Evolutionary conservation across 176 grass and related monocot genomes (phyloP), one percentile per base, ranked within the genome.

Genomic region (Ensete ventricosum): DNA sequence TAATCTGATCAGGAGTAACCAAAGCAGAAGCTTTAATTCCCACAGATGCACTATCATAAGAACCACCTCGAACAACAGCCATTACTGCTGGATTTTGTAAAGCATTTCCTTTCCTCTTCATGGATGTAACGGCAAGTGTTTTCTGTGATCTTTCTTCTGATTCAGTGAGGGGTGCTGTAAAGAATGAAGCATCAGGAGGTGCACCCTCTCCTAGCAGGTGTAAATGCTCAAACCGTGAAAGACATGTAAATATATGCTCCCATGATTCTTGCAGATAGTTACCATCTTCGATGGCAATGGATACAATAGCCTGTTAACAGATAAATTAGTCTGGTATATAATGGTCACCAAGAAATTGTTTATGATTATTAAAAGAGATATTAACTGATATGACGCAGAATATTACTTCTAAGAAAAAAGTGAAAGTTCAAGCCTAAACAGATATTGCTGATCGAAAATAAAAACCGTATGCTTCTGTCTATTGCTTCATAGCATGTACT

Each of bases 181-280:
- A 81, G 83, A 98, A 98, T 50, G 90, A 91, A 77, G 95, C 88
- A 85, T 98, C 90, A 79, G 86, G 89, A 71, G 95, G 90, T 9
- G 87, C 88, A 68, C 95, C 95, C 82, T 94, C 95, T 54, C 90
- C 95, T 77, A 98, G 88, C 53, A 98, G 77, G 78, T 98, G 95
- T 69, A 98, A 87, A 80, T 98, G 90, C 73, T 98, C 95, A 70
- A 98, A 98, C 76, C 95, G 80, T 53, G 95, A 98, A 75, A 98
- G 87, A 82, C 95, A 98, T 66, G 88, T 94, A 74, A 98, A 78
- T 75, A 98, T 84, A 65, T 98, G 95, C 59, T 98, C 95, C 95
- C 95, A 98, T 54, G 90, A 85, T 77, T 98, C 95, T 71, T 94
- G 95, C 67, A 98, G 83, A 73, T 91, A 94, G 81, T 98, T 80